Evolutionary conservation across 2,329 filamentous ascomycete species (phyloP), one percentile per base, ranked within the genome.

Genomic region (Pseudopithomyces maydicus): DNA sequence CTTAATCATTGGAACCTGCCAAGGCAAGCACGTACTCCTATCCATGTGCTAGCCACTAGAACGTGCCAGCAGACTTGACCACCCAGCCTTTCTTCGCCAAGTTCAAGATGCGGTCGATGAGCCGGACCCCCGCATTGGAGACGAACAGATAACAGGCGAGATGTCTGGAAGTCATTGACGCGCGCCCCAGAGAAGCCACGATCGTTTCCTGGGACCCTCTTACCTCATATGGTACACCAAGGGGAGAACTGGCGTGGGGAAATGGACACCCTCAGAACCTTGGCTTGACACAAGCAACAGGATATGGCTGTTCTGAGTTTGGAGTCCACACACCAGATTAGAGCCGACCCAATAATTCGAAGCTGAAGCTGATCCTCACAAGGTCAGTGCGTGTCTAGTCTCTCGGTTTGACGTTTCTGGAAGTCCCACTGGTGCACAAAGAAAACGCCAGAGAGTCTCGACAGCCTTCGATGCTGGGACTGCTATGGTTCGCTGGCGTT

Each of bases 121-220:
- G 12, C 22, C 48, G 48, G 48, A 3, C 38, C 48, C 48, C 48
- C 48, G 26, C 48, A 51, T 51, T 23, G 29, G n/a, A 29, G 5
- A 39, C 22, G 19, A 10, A 20, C 12, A 29, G 46, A 26, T 10
- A 2, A 39, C 35, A 39, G 45, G n/a, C 12, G 22, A 45, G 17
- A 41, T n/a, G 29, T 19, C 26, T 43, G 8, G 35, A 41, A 50
- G 10, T 26, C 22, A 22, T 15, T 17, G 4, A 41, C 47, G 47
- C 29, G 35, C 47, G 47, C 39, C 29, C 35, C 39, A 12, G 14
- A 39, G 35, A 50, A 19, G 19, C 22, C 14, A 29, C 10, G 14
- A 23, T 23, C 26, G 20, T n/a, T 10, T 29, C n/a, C 39, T 17
- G 14, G 41, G 10, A 12, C 15, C 2, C 41, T 43, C 19, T 43